Conservation (phyloP, 768 basidiomycete genomes). For the Tephrocybe sp. region DNA sequence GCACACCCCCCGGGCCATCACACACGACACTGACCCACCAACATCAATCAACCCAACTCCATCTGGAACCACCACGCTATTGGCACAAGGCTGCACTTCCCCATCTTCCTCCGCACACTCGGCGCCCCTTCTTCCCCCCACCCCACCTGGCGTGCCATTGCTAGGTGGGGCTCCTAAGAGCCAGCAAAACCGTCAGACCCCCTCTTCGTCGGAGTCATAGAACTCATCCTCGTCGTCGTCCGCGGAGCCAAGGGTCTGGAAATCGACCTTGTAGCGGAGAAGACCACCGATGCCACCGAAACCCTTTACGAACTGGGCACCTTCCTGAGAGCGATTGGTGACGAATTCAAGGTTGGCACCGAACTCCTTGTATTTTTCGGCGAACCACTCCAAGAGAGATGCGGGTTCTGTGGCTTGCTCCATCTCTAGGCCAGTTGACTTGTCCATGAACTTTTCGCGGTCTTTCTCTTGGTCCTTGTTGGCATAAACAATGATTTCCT, state of each 20-base stretch:
- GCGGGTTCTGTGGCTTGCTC: slow-evolving; percentile 81
- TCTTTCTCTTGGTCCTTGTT: slow-evolving; percentile 88
- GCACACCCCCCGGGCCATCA: not conserved
- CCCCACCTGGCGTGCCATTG: slow-evolving; percentile 69
- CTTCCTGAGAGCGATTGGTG: slow-evolving; percentile 95
- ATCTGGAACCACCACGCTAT: not conserved
- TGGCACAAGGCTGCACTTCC: not conserved
- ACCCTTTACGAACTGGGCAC: slow-evolving; percentile 96
- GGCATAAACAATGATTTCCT: slow-evolving; percentile 79
- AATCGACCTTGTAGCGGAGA: slow-evolving; percentile 96
- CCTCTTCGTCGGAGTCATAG: slow-evolving; percentile 70
- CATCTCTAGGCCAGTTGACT: slow-evolving; percentile 95
- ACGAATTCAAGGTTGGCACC: slow-evolving; percentile 95
- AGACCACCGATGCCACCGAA: slow-evolving; percentile 98
- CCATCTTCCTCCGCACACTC: slow-evolving; percentile 18
- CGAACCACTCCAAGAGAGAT: slow-evolving; percentile 94
- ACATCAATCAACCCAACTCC: not conserved
- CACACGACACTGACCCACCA: not conserved
- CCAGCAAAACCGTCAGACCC: slow-evolving; percentile 84
- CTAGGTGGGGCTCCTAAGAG: slow-evolving; percentile 78
- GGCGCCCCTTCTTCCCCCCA: slow-evolving; percentile 42
- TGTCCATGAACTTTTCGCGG: slow-evolving; percentile 92
- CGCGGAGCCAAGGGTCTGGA: slow-evolving; percentile 68
- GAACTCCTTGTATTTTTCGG: slow-evolving; percentile 98
- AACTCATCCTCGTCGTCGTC: slow-evolving; percentile 91